Evolutionary conservation across 2,329 filamentous ascomycete genomes (phyloP).

Genomic region (Knufia fluminis): DNA sequence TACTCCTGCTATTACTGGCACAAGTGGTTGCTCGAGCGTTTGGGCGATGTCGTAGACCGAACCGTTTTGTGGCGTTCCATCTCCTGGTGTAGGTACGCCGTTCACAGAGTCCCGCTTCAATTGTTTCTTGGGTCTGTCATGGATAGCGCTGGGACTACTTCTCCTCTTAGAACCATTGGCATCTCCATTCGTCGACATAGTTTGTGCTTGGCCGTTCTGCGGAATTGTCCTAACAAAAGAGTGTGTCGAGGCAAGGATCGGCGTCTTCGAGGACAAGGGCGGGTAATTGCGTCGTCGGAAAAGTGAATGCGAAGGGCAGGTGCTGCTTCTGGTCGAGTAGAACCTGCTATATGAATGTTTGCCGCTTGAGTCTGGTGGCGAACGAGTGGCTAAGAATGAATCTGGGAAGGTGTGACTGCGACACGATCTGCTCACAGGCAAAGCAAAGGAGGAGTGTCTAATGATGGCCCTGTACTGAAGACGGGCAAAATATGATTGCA

Average conservation of each 20-base stretch:
- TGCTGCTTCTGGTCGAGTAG: neutral
- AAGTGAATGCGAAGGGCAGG: neutral
- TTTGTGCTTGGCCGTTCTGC: slow-evolving; percentile 4
- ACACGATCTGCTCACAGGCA: neutral
- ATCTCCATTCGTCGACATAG: slow-evolving; percentile 44
- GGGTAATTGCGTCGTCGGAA: neutral
- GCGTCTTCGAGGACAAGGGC: slow-evolving; percentile 5
- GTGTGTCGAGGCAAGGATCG: neutral
- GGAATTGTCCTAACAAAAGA: neutral
- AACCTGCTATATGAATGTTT: neutral
- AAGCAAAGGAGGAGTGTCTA: neutral
- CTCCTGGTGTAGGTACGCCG: slow-evolving; percentile 30
- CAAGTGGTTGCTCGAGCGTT: slow-evolving; percentile 35
- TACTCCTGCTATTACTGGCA: slow-evolving; percentile 37
- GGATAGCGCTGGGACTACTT: slow-evolving; percentile 41
- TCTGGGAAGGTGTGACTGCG: neutral
- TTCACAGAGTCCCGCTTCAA: slow-evolving; percentile 39
- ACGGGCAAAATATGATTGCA: slow-evolving; percentile 2
- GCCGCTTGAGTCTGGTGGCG: neutral
- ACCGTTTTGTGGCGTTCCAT: slow-evolving; percentile 35
- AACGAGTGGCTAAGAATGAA: neutral
- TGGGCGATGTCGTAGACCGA: slow-evolving; percentile 37
- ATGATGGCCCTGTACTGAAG: neutral
- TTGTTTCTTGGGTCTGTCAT: slow-evolving; percentile 48
- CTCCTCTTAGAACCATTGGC: slow-evolving; percentile 44